Evolutionary conservation across 169 alveolate genomes (phyloP).

Genomic region (Cryptosporidium sp.): DNA sequence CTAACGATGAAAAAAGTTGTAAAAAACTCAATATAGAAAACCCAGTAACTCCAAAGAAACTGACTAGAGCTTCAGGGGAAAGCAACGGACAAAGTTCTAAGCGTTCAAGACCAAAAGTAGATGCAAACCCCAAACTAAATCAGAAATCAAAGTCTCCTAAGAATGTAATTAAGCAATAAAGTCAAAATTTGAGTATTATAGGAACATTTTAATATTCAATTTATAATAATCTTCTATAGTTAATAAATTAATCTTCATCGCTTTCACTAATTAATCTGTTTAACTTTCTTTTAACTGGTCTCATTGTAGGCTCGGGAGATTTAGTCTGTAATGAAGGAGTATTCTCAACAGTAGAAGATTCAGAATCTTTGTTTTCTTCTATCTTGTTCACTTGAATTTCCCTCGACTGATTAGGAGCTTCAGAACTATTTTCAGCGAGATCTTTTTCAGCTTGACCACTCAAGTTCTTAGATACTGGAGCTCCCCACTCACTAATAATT

Average conservation of each 20-base stretch:
- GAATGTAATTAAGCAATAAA: neutral
- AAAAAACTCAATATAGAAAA: slow-evolving; percentile 40
- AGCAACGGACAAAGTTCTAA: neutral
- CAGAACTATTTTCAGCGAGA: neutral
- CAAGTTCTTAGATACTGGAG: neutral
- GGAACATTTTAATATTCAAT: neutral
- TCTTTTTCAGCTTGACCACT: neutral
- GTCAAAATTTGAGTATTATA: neutral
- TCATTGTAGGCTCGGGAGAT: neutral
- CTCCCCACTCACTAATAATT: neutral
- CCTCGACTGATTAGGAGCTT: neutral
- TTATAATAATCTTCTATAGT: neutral
- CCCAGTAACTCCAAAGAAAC: neutral
- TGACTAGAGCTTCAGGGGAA: neutral
- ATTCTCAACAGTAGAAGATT: neutral
- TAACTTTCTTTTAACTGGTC: slow-evolving; percentile 3
- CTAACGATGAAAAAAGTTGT: slow-evolving; percentile 34
- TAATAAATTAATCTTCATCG: neutral
- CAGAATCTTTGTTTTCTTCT: neutral
- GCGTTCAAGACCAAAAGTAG: neutral
- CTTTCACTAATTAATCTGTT: slow-evolving; percentile 5
- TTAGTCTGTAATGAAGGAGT: neutral
- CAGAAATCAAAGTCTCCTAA: slow-evolving; percentile 1
- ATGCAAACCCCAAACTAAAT: neutral
- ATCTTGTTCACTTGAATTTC: neutral